Conservation (phyloP, 2,329 filamentous ascomycete species). For the Colletotrichum somersetense region DNA sequence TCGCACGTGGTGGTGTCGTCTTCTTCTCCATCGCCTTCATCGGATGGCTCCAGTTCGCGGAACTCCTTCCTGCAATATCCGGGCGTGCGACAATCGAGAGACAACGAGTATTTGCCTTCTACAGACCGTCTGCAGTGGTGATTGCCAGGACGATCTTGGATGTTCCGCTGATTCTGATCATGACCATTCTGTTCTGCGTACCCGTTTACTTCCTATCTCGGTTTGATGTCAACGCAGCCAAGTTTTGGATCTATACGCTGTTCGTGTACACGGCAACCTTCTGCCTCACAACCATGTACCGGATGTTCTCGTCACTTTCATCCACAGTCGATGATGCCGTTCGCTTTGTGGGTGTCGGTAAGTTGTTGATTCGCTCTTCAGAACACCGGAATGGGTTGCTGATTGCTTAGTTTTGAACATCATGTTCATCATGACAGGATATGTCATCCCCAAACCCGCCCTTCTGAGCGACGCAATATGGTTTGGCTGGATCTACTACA, state of each 20-base stretch:
- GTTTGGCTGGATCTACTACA: conserved; percentile 76
- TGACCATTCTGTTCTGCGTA: conserved; percentile 33
- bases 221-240: conserved; percentile 38
- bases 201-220: conserved; percentile 37
- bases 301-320: conserved; percentile 66
- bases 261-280: conserved; percentile 38
- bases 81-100: conserved; percentile 39
- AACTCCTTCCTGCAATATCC: conserved; percentile 29
- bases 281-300: conserved; percentile 41
- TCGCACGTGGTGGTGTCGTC: conserved; percentile 17
- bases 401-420: conserved; percentile 62
- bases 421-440: conserved; percentile 77
- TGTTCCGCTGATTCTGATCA: conserved; percentile 31
- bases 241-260: conserved; percentile 39
- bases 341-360: conserved; percentile 47
- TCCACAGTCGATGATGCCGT: conserved; percentile 74
- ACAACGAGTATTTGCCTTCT: conserved; percentile 37
- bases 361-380: not conserved
- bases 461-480: conserved; percentile 73
- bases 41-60: conserved; percentile 41
- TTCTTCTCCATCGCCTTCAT: conserved; percentile 43
- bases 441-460: conserved; percentile 69
- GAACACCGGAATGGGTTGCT: fast-evolving
- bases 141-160: conserved; percentile 33
- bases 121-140: conserved; percentile 40